Percentiles rank a stretch among this genome's conserved stretches.
Conservation (phyloP, 2,329 filamentous ascomycete genomes). For the Sporothrix phasma region DNA sequence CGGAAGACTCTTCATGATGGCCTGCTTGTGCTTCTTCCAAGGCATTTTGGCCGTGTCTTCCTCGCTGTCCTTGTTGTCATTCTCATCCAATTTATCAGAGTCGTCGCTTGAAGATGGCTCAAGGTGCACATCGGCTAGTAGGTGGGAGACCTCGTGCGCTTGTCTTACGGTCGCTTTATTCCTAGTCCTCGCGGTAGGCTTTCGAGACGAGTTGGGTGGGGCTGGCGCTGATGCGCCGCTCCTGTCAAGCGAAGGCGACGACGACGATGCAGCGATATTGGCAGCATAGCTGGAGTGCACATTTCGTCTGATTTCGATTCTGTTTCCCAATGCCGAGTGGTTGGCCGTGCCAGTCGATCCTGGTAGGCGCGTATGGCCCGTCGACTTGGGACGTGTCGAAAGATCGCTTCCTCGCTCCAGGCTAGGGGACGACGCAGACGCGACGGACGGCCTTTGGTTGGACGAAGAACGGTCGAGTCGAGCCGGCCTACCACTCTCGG, state of each 20-base stretch:
- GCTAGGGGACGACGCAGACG: not conserved
- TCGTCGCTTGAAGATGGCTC: conserved; percentile 17
- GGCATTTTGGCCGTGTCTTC: conserved; percentile 17
- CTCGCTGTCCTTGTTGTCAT: conserved; percentile 10
- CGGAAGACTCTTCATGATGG: conserved; percentile 67
- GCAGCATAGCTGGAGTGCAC: conserved; percentile 15
- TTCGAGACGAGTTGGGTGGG: not conserved
- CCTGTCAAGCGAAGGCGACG: conserved; percentile 1
- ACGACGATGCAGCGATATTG: not conserved
- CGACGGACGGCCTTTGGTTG: conserved; percentile 5
- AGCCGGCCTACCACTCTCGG: not conserved
- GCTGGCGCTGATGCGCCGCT: not conserved
- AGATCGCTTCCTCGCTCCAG: conserved; percentile 4
- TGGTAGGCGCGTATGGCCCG: conserved; percentile 1
- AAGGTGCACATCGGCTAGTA: conserved; percentile 16
- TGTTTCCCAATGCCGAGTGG: not conserved
- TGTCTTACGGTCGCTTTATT: conserved; percentile 6
- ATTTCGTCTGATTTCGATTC: conserved; percentile 16
- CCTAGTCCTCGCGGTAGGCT: not conserved
- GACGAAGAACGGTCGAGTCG: conserved; percentile 10
- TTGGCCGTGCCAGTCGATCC: not conserved
- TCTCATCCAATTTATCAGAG: conserved; percentile 14
- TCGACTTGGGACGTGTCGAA: conserved; percentile 8
- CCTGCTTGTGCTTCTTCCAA: conserved; percentile 53
- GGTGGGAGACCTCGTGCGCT: conserved; percentile 13